Evolutionary conservation across 2,329 filamentous ascomycete species (phyloP), one percentile per base, ranked within the genome.

Genomic region (Fusarium azukiicola): DNA sequence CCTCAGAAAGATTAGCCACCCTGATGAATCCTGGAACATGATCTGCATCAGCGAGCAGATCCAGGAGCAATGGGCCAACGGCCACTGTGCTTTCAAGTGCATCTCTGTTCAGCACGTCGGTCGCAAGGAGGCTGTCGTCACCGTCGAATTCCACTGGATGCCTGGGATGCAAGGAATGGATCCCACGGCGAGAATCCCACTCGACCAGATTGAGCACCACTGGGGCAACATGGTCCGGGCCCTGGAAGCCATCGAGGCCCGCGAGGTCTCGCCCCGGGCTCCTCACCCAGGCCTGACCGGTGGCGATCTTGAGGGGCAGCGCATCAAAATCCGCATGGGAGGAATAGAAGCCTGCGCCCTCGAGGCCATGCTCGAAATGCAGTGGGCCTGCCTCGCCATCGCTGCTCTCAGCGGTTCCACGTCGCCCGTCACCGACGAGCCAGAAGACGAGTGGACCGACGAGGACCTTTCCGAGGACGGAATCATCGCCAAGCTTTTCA

Each of bases 121-220:
- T 7, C 32, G n/a, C 5, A 23, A 38, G 2, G 68, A 50, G 42
- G 36, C 42, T 21, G 23, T 40, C n/a, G 68, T 70, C 12, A 40
- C 27, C 7, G 32, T 70, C 3, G 47, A 70, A 14, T 75, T 75
- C 38, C 64, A 63, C 17, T 74, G 69, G 69, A 74, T 74, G 69
- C 63, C 54, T 5, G 27, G 27, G 27, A 32, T 32, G 27, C 27
- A 32, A 32, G 27, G 27, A 32, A 32, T 32, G 27, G 27, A 32
- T 32, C 27, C 27, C 27, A 32, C 27, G 27, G 27, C 27, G 27
- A 32, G 27, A 32, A 32, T 32, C 27, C 27, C 27, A 32, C 27
- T 32, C 27, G 27, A 32, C 27, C 27, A 32, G 27, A 32, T 32
- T 32, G 27, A 32, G 27, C 27, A 32, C 27, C 50, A 72, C 32